These are phyloP conservation scores for Osmanthus fragrans DNA, from an alignment of 257 asterid genomes.

Conservation along the genomic window DNA sequence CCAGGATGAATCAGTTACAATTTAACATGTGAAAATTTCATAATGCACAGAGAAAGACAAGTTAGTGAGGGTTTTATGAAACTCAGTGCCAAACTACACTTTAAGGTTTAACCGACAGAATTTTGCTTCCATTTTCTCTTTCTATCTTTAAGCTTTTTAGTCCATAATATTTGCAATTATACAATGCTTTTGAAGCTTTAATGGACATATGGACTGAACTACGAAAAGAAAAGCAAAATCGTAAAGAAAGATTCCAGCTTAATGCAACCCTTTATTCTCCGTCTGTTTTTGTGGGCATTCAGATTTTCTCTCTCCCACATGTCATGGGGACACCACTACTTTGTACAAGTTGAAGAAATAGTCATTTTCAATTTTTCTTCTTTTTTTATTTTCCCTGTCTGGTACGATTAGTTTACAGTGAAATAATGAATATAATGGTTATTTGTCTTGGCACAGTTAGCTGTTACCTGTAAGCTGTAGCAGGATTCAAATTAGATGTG, in stretches of 20 bases:
- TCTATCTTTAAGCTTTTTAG: constrained; percentile 28
- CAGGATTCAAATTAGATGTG: background rate
- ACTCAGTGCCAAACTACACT: constrained; percentile 28
- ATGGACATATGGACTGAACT: constrained; percentile 27
- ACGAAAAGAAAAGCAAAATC: constrained; percentile 33
- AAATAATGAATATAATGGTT: background rate
- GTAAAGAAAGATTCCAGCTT: constrained; percentile 46
- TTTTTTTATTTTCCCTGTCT: background rate
- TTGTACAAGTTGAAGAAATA: background rate
- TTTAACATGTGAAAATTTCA: background rate
- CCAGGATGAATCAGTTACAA: constrained; percentile 6
- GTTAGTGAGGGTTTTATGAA: constrained; percentile 27
- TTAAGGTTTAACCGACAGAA: constrained; percentile 26
- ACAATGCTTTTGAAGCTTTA: constrained; percentile 33
- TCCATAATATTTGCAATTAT: constrained; percentile 5
- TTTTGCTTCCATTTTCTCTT: background rate
- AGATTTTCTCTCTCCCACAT: constrained; percentile 30
- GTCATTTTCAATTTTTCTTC: background rate
- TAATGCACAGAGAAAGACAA: constrained; percentile 32
- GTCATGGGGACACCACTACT: constrained; percentile 13
- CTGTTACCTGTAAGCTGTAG: background rate
- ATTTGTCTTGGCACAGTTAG: constrained; percentile 20
- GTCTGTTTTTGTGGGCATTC: background rate
- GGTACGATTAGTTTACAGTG: background rate
- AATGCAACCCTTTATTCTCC: constrained; percentile 41